Conservation (phyloP, 371 early-diverging fungal genomes). For the Zopfochytrium polystomum region DNA sequence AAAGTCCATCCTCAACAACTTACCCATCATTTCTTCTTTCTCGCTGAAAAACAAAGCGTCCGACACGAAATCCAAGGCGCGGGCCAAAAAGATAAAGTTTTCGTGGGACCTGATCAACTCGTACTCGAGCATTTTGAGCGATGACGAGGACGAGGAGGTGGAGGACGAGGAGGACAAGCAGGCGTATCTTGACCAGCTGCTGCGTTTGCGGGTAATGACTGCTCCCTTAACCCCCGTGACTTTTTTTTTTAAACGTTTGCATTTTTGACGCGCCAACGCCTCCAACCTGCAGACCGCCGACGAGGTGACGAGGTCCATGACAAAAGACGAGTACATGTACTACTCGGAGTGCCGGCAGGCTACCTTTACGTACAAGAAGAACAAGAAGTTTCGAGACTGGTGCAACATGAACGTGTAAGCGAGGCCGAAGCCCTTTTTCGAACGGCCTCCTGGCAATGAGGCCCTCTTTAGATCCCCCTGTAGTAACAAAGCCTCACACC, state of each 20-base stretch:
- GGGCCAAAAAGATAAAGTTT: constrained; percentile 77
- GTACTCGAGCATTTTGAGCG: constrained; percentile 57
- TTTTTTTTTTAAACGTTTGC: background rate
- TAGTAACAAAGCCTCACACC: too few relatives aligned
- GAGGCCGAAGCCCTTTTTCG: too few relatives aligned
- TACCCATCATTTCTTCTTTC: too few relatives aligned
- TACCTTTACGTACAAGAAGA: constrained; percentile 93
- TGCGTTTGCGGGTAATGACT: constrained; percentile 31
- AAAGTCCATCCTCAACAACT: too few relatives aligned
- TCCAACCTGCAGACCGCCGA: constrained; percentile 74
- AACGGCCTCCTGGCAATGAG: constrained; percentile 1
- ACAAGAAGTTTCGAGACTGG: constrained; percentile 95
- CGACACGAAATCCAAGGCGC: constrained; percentile 54
- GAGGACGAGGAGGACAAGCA: constrained; percentile 84
- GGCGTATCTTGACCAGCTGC: constrained; percentile 80
- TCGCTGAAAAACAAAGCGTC: too few relatives aligned
- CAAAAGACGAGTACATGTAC: constrained; percentile 96
- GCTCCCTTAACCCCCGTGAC: background rate
- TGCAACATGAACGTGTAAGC: constrained; percentile 79
- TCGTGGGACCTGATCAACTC: constrained; percentile 86
- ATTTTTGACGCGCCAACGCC: constrained; percentile 2
- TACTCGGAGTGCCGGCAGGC: constrained; percentile 98
- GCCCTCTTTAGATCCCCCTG: background rate
- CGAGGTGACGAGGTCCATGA: constrained; percentile 91
- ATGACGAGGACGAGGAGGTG: constrained; percentile 71